A percentile compares a stretch with the other conserved stretches of the same genome.
Evolutionary conservation across 2,329 filamentous ascomycete genomes (phyloP).

Genomic region (Dactylonectria estremocensis): DNA sequence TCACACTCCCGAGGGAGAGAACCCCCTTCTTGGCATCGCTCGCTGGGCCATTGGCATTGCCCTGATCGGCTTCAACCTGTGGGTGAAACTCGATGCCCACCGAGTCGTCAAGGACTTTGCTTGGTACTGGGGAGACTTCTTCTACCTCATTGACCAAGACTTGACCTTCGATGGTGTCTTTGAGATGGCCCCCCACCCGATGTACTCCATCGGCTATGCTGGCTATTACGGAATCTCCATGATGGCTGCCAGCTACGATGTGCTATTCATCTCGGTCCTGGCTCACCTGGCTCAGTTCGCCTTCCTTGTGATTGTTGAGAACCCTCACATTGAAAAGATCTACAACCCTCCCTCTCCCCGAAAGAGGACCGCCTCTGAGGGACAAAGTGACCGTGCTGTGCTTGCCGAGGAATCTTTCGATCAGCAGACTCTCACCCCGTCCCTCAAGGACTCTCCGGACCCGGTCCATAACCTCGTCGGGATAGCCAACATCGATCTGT

Average conservation of each 20-base stretch:
- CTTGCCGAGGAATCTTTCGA: slow-evolving; percentile 46
- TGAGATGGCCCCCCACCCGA: slow-evolving; percentile 98
- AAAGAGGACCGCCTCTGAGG: slow-evolving; percentile 62
- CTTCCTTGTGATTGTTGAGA: slow-evolving; percentile 93
- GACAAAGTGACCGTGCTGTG: slow-evolving; percentile 49
- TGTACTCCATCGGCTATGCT: slow-evolving; percentile 98
- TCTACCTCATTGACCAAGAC: slow-evolving; percentile 97
- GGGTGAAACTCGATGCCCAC: slow-evolving; percentile 98
- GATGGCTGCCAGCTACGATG: slow-evolving; percentile 98
- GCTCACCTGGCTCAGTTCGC: slow-evolving; percentile 95
- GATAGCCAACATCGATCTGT: slow-evolving; percentile 86
- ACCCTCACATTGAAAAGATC: slow-evolving; percentile 97
- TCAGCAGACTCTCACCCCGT: slow-evolving; percentile 41
- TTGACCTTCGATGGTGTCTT: slow-evolving; percentile 99
- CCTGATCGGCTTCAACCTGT: slow-evolving; percentile 93
- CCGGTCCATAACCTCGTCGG: slow-evolving; percentile 89
- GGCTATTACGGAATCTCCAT: slow-evolving; percentile 99
- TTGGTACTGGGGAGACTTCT: slow-evolving; percentile 99
- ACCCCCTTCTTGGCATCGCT: slow-evolving; percentile 74
- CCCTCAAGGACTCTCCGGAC: slow-evolving; percentile 64
- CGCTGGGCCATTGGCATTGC: slow-evolving; percentile 86
- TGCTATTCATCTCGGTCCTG: slow-evolving; percentile 95
- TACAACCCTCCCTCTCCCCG: slow-evolving; percentile 92
- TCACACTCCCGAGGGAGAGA: slow-evolving; percentile 81
- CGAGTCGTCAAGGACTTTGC: slow-evolving; percentile 98